A percentile compares a stretch with the other conserved stretches of the same genome.
These are phyloP conservation scores for Dictyostelium capitatum DNA, from an alignment of 78 protist species.

Conservation along the genomic window DNA sequence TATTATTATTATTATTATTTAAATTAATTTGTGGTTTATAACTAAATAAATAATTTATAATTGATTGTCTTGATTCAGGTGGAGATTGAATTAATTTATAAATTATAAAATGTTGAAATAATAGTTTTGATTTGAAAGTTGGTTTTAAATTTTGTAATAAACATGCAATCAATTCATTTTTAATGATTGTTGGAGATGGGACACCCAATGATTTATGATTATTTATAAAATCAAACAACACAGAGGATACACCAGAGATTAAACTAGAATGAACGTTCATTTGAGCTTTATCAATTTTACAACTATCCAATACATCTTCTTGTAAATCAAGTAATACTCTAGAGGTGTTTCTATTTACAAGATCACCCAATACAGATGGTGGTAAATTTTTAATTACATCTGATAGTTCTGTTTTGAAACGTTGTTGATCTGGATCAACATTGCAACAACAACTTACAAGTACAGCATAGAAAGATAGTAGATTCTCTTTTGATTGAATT, in stretches of 20 bases:
- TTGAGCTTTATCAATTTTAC: constrained; percentile 9
- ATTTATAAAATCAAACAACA: constrained; percentile 7
- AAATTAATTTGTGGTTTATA: background rate
- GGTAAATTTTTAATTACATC: constrained; percentile 31
- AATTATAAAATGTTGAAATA: constrained; percentile 36
- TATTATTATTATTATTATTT: background rate
- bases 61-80: constrained; percentile 2
- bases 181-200: background rate
- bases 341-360: constrained; percentile 20
- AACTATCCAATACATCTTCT: constrained; percentile 24
- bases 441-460: constrained; percentile 1
- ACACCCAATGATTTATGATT: background rate
- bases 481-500: constrained; percentile 8
- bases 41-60: constrained; percentile 37
- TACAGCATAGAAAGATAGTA: constrained; percentile 21
- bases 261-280: background rate
- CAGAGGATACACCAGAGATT: constrained; percentile 16
- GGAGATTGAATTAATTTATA: constrained; percentile 16
- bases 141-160: constrained; percentile 21
- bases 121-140: constrained; percentile 15
- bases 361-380: constrained; percentile 52
- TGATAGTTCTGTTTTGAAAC: constrained; percentile 5
- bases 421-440: background rate
- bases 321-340: constrained; percentile 47
- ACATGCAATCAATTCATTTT: constrained; percentile 17